Evolutionary conservation across 228 moss, liverwort and hornwort genomes (phyloP), one percentile per base, ranked within the genome.

Genomic region (Sphagnum magellanicum): DNA sequence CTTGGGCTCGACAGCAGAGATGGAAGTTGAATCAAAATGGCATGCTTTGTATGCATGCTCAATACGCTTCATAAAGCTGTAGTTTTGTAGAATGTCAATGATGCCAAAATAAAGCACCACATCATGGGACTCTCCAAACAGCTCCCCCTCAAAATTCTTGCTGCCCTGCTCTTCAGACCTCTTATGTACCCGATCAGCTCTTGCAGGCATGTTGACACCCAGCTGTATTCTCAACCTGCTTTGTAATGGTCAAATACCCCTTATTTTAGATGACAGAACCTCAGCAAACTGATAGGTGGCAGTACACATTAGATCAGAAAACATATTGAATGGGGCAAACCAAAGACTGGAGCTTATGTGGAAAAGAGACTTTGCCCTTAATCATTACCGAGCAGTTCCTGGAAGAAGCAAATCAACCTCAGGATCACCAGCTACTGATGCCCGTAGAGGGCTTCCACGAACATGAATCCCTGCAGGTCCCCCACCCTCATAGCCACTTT

Each of bases 31-130:
- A 77, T 98, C 93, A 76, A 90, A 98, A 53, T 98, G 98, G 53
- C 87, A 83, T 60, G 98, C 94, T 75, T 98, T 98, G 81, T 94
- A 94, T 53, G 92, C 92, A 84, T 98, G 98, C 76, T 98, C 98
- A 72, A 98, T 81, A 70, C 90, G 91, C 80, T 98, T 98, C 74
- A 81, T 82, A 49, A 98, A 85, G 78, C 90, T 94, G 76, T 98
- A 98, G 73, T 98, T 92, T 84, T 98, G 98, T 71, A 98, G 79
- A 78, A 98, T 98, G 73, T 98, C 98, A 79, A 98, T 98, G 79
- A 98, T 90, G 79, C 98, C 98, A 79, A 98, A 94, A 81, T 98
- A 98, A 11, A 98, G 94, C 87, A 98, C 98, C 68, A 98, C 98
- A 76, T 98, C 98, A 75, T 98, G 93, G 69, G 90, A 91, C 75